Base-by-base conservation (phyloP, 2,329 filamentous ascomycete genomes). In the Phaeosphaeriaceae sp. region DNA sequence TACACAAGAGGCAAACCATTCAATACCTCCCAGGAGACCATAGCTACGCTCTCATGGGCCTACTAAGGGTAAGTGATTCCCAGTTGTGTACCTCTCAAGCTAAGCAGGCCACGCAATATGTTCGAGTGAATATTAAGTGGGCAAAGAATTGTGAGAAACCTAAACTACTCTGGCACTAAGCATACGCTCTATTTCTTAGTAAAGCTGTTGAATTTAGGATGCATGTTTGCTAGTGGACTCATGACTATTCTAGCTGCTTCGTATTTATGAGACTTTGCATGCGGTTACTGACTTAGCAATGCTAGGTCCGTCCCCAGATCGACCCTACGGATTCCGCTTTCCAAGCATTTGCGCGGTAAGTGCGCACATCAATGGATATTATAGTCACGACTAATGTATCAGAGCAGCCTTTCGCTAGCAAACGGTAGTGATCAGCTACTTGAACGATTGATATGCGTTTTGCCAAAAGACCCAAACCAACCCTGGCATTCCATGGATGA, bases 11-110 rank as follows among this genome's bases (percentile, higher is more conserved):
- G 8, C 46, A 70, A 2, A 77, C 74, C 0, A 62, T 62, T 2
- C 58, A 73, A 39, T 73, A 75, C 44, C 67, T 70, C 9, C 54
- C 55, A 0, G 77, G 76, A 1, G 77, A 80, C 44, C 63, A 76
- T 7, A 70, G 73, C 6, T 80, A 80, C 37, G 77, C 76, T 0
- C 58, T 80, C 20, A 80, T 79, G 77, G 77, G 77, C 2, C 67
- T 81, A 8, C 54, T 76, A 2, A 66, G 75, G 6, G 67, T 73
- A 13, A 34, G 40, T 29, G 17, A n/a, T 8, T 2, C 13, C 30
- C 4, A 13, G 8, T 33, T 13, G 28, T 29, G 28, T 29, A 29
- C n/a, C n/a, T n/a, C n/a, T n/a, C n/a, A n/a, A n/a, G n/a, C n/a
- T n/a, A n/a, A n/a, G n/a, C n/a, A n/a, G n/a, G n/a, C n/a, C n/a